Conservation (phyloP, 2,329 filamentous ascomycete genomes). For the Pseudopithomyces maydicus region DNA sequence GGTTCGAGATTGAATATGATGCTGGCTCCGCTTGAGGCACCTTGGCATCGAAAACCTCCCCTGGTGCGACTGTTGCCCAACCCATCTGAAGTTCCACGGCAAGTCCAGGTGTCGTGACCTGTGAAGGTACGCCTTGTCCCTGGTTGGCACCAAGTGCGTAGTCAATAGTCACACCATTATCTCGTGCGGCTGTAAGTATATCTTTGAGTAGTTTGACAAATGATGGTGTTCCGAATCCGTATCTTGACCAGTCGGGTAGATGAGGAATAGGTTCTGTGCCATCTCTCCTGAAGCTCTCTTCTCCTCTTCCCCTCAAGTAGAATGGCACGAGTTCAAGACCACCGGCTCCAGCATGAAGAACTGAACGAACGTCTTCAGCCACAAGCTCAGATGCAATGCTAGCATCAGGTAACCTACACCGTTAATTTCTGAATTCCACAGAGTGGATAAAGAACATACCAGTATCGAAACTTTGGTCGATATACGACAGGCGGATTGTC, state of each 20-base stretch:
- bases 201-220: conserved; percentile 35
- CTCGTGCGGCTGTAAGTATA: conserved; percentile 38
- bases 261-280: not conserved
- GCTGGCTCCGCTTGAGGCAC: conserved; percentile 16
- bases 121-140: conserved; percentile 53
- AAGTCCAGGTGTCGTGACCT: conserved; percentile 16
- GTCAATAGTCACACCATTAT: conserved; percentile 50
- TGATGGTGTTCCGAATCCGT: conserved; percentile 48
- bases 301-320: conserved; percentile 23
- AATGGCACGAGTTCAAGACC: conserved; percentile 25
- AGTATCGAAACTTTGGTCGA: conserved; percentile 28
- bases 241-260: conserved; percentile 48
- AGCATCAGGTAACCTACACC: conserved; percentile 26
- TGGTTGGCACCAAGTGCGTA: conserved; percentile 55
- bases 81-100: conserved; percentile 19
- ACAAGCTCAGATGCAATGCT: conserved; percentile 14
- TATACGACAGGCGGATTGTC: not conserved
- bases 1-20: conserved; percentile 2
- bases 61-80: conserved; percentile 14
- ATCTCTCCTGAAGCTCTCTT: not conserved
- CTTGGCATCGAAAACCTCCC: conserved; percentile 9
- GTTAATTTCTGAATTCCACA: not conserved
- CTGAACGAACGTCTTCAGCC: conserved; percentile 13
- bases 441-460: conserved; percentile 11
- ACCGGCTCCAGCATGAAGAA: conserved; percentile 18